Base-by-base conservation (phyloP, 2,329 filamentous ascomycete species). In the Ceratocystis alfenasii region DNA sequence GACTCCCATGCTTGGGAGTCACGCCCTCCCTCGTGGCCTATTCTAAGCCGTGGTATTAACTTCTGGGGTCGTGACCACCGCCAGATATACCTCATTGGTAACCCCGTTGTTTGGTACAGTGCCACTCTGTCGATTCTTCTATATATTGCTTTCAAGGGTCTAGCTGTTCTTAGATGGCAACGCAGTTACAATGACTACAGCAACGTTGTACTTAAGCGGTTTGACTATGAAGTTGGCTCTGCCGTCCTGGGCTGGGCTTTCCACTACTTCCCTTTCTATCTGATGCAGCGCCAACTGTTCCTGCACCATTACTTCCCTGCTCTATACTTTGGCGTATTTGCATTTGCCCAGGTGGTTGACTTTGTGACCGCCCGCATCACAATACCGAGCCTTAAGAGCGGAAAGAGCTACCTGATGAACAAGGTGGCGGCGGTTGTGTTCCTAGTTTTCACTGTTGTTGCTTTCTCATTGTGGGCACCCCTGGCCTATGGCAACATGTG, bases 1-100 rank as follows among this genome's bases (percentile, higher is more conserved):
- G 94, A 99, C 73, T 96, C 92, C 20, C 94, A 99, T 74, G 90
- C 92, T 64, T 99, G 95, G 94, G 94, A 99, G 75, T 97, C 94
- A 60, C 89, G 94, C 59, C 94, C 94, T 41, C 84, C 86, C 44
- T 93, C 91, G 5, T 99, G 94, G 94, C 94, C 94, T 25, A 83
- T 95, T 66, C 84, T 99, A 64, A 85, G 85, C 70, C 90, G 94
- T 69, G 94, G 94, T 72, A 99, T 99, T 81, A 99, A 99, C 80
- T 99, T 99, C 81, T 99, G 94, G 94, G 91, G 93, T 70, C 91
- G 88, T 72, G 83, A 96, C 72, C 83, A 96, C 75, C 90, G 91
- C 68, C 94, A 99, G 75, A 91, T 99, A 71, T 99, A 99, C 76
- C 86, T 99, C 22, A 87, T 96, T 66, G 94, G 94, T 65, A 97